Base-by-base conservation (phyloP, 164 flowering plant species). In the Tetrastigma voinierianum region DNA sequence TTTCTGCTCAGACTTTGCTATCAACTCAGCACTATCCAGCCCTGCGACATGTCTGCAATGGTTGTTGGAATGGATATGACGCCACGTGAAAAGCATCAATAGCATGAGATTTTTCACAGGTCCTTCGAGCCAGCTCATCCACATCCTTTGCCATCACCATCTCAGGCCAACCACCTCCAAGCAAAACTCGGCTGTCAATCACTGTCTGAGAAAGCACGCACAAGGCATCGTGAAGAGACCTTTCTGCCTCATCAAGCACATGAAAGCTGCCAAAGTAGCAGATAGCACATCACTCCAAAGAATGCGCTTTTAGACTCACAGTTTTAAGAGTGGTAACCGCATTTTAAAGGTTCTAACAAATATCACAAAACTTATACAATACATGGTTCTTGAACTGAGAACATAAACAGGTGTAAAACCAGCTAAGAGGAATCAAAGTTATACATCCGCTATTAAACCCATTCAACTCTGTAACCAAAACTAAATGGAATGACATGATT, bases 81-180 rank as follows among this genome's bases (percentile, higher is more conserved):
- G 11, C 97, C 96, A 54, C 86, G 76, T 11, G 99, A 89, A 72
- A 95, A 52, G 97, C 98, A 67, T 95, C 99, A 49, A 95, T 92
- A 10, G 99, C 98, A 76, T 84, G 98, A 56, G 99, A 90, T 71
- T 81, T 92, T 76, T 95, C 99, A 57, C 97, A 97, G 62, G 99
- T 96, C 71, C 73, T 89, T 19, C 90, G 78, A 17, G 98, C 99
- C 73, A 95, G 77, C 62, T 89, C 96, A 81, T 95, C 99, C 59
- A 95, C n/a, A n/a, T 84, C 97, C 78, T 88, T 95, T 40, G 98
- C 84, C 99, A 95, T 95, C 69, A 93, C 87, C 99, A 95, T 90
- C 86, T 95, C 99, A 51, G 99, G 98, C 98, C 99, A 95, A 45
- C 99, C 98, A 66, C 99, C 98, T 64, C 99, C 99, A 67, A 89